Base-by-base conservation (phyloP, 2,329 filamentous ascomycete genomes). In the Paraphaeosphaeria minitans region DNA sequence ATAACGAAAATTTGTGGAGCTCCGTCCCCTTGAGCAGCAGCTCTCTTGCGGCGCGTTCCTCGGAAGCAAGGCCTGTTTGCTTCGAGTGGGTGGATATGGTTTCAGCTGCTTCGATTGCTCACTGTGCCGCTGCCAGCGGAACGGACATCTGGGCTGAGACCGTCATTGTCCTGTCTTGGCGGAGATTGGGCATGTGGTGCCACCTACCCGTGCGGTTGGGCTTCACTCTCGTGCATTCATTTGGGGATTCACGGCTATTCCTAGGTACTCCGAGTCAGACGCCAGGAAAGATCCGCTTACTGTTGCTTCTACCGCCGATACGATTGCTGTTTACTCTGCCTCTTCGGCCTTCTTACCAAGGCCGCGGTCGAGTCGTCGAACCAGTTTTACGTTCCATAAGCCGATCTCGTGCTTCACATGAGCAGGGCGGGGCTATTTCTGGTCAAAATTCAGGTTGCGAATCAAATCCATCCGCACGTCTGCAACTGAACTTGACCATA, bases 71-170 rank as follows among this genome's bases (percentile, higher is more conserved):
- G 24, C 50, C 39, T n/a, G 24, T 1, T 7, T 53, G 37, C 50
- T 21, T 53, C 49, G 49, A 51, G 37, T 51, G 49, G 39, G 50
- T 53, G 50, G 50, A 39, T 24, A 8, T 31, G 22, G 50, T 53
- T 53, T 53, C 50, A 53, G 50, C 37, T 53, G 39, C 50, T 43
- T 53, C 50, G 37, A 43, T 43, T 33, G 22, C 37, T 24, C 37
- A 24, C 37, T 21, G n/a, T 50, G 19, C 47, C 47, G 49, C 33
- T 41, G 49, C 49, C 49, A 51, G 16, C 35, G 35, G 21, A n/a
- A 21, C 41, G 35, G n/a, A n/a, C 21, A 16, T 19, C 33, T 29
- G 22, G 31, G 49, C 19, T 51, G 49, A 51, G 24, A 51, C 49
- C 33, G 24, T 41, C 35, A 41, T 37, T 51, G 22, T n/a, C 27